A percentile compares a stretch with the other conserved stretches of the same genome.
These are phyloP conservation scores for Macrocybe gigantea DNA, from an alignment of 768 basidiomycete genomes.

Conservation along the genomic window DNA sequence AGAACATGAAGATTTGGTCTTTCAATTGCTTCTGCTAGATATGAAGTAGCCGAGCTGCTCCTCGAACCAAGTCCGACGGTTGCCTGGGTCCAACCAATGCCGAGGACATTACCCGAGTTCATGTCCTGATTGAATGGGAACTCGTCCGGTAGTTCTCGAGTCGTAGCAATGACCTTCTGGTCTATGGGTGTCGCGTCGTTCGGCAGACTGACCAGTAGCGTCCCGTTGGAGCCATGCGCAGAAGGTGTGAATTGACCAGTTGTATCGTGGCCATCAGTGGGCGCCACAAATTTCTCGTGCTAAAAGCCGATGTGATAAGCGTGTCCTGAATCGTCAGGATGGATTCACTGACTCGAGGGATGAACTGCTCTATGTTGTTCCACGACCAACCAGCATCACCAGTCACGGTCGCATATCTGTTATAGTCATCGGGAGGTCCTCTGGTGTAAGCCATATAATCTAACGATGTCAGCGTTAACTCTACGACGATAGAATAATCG, in stretches of 20 bases:
- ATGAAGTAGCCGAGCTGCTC: slow-evolving; percentile 30
- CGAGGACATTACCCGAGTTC: slow-evolving; percentile 24
- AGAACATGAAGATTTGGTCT: slow-evolving; percentile 31
- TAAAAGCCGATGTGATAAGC: neutral
- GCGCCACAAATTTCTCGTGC: slow-evolving; percentile 31
- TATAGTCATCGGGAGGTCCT: slow-evolving; percentile 29
- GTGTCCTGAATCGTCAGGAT: neutral
- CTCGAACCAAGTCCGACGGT: slow-evolving; percentile 24
- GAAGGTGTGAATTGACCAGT: slow-evolving; percentile 30
- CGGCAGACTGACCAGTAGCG: slow-evolving; percentile 24
- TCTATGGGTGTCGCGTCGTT: slow-evolving; percentile 24
- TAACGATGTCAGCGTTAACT: slow-evolving; percentile 1
- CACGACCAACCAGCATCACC: slow-evolving; percentile 32
- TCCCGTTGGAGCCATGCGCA: slow-evolving; percentile 29
- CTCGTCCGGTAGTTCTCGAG: slow-evolving; percentile 21
- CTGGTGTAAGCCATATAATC: slow-evolving; percentile 30
- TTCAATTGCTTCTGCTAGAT: slow-evolving; percentile 19
- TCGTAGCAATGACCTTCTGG: slow-evolving; percentile 26
- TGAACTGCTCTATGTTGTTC: slow-evolving; percentile 27
- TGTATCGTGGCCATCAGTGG: slow-evolving; percentile 32
- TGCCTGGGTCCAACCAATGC: slow-evolving; percentile 27
- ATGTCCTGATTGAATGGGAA: slow-evolving; percentile 30
- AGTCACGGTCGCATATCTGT: slow-evolving; percentile 24
- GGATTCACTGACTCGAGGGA: slow-evolving; percentile 17
- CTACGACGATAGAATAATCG: neutral